phyloP scores from a whole-genome alignment of 129 eudicot genomes.

The Deinandra increscens region DNA sequence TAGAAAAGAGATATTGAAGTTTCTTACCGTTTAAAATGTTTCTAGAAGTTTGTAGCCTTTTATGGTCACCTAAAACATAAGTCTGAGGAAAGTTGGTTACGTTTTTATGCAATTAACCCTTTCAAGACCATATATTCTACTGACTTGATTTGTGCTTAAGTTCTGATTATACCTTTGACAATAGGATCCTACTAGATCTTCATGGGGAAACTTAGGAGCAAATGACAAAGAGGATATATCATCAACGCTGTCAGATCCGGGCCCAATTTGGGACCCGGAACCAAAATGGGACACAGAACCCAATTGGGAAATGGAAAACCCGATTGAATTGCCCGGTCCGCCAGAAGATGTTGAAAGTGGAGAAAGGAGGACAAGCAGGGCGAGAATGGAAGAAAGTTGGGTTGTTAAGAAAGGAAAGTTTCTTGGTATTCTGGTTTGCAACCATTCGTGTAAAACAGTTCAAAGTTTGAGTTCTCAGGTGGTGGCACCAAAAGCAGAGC shows the following conservation, averaged over 20 bases:
- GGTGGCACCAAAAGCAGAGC: conserved; percentile 96
- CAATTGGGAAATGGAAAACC: conserved; percentile 73
- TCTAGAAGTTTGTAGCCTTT: background rate
- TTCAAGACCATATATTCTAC: background rate
- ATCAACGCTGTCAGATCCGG: conserved; percentile 95
- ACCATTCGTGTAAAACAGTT: conserved; percentile 94
- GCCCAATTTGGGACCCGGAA: conserved; percentile 97
- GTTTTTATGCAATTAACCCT: background rate
- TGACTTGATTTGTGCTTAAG: conserved; percentile 2
- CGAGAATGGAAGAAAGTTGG: conserved; percentile 63
- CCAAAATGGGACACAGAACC: conserved; percentile 92
- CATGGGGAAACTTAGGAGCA: conserved; percentile 70
- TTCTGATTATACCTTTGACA: background rate
- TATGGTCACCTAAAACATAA: too few species aligned
- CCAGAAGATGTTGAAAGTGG: conserved; percentile 43
- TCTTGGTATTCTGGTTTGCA: conserved; percentile 89
- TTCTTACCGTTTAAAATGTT: background rate
- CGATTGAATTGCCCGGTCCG: conserved; percentile 75
- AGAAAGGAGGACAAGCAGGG: conserved; percentile 34
- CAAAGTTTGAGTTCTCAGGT: conserved; percentile 98
- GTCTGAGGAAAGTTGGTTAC: background rate
- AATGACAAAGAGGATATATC: conserved; percentile 91
- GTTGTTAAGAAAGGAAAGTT: conserved; percentile 72
- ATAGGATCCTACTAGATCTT: conserved; percentile 57
- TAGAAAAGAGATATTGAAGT: background rate